A percentile compares a stretch with the other conserved stretches of the same genome.
phyloP scores from a whole-genome alignment of 768 basidiomycete species.

The Mycena latifolia region DNA sequence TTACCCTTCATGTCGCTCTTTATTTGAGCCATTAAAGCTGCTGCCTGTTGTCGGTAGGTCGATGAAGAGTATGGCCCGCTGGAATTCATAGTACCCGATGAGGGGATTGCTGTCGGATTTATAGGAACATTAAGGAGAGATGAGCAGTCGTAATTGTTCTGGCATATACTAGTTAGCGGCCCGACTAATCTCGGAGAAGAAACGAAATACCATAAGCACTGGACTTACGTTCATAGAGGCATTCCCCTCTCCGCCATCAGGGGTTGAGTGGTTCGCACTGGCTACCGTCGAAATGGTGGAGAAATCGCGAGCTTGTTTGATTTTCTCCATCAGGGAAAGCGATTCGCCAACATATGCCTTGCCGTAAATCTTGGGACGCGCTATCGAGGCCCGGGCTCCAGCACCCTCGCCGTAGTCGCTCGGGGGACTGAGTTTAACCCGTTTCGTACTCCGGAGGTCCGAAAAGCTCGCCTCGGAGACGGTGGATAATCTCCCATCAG shows the following conservation, averaged over 20 bases:
- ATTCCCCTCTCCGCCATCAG: constrained; percentile 37
- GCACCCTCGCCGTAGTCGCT: constrained; percentile 69
- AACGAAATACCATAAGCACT: constrained; percentile 39
- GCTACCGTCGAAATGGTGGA: constrained; percentile 78
- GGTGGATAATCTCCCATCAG: constrained; percentile 58
- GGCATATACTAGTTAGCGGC: constrained; percentile 11
- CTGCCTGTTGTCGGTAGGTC: constrained; percentile 82
- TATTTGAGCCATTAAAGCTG: constrained; percentile 87
- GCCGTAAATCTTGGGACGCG: constrained; percentile 60
- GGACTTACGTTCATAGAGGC: constrained; percentile 26
- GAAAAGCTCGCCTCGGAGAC: constrained; percentile 63
- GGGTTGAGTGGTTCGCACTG: constrained; percentile 51
- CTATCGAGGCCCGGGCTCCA: constrained; percentile 58
- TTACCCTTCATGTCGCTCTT: constrained; percentile 81
- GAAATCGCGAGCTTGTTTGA: constrained; percentile 81
- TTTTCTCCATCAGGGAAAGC: constrained; percentile 81
- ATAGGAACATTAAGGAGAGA: constrained; percentile 51
- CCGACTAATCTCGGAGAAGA: constrained; percentile 4
- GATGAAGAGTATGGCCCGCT: constrained; percentile 67
- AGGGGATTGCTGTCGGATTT: constrained; percentile 41
- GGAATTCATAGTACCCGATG: constrained; percentile 41
- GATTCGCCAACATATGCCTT: constrained; percentile 87
- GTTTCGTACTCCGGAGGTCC: constrained; percentile 81
- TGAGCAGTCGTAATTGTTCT: constrained; percentile 48
- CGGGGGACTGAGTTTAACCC: constrained; percentile 81